Evolutionary conservation across 179 eudicot species (phyloP), one percentile per base, ranked within the genome.

Genomic region (Beta corolliflora): DNA sequence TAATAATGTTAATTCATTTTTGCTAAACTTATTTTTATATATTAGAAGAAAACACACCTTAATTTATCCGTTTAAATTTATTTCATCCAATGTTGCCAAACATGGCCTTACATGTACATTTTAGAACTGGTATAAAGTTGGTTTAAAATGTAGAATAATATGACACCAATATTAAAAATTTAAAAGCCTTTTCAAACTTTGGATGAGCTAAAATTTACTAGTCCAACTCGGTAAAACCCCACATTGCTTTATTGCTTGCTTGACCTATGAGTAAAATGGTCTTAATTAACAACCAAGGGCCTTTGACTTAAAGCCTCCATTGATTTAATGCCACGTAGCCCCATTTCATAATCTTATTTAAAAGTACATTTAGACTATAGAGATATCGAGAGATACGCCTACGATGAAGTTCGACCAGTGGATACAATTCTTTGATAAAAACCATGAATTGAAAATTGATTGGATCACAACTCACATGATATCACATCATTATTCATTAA

Each of bases 401-500:
- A 71, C 71, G 66, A 76, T 61, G 66, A 69, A 78, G 55, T 77
- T 16, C 73, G 71, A 70, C 31, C 50, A 77, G 50, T 10, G 50
- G 14, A 73, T 16, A 73, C 45, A 25, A 21, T 3, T n/a, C 7
- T 71, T 81, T 73, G 84, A 71, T 78, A 80, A 79, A 79, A 68
- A 74, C 71, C 76, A 83, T 73, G 85, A 79, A 68, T 44, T 29
- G 21, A 3, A 76, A 81, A 76, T 68, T 68, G 76, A 81, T 68
- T 78, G 36, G 14, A 74, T n/a, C n/a, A n/a, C n/a, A n/a, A n/a
- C n/a, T 81, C 82, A 78, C 87, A 81, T 85, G 84, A 84, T 65
- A n/a, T 65, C 46, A 74, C 73, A 69, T 67, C 29, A 67, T 45
- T 10, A 78, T 41, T 31, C 36, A 31, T 31, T 2, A 10, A 45